Conservation (phyloP, 768 basidiomycete genomes). For the Boletus patriciae region DNA sequence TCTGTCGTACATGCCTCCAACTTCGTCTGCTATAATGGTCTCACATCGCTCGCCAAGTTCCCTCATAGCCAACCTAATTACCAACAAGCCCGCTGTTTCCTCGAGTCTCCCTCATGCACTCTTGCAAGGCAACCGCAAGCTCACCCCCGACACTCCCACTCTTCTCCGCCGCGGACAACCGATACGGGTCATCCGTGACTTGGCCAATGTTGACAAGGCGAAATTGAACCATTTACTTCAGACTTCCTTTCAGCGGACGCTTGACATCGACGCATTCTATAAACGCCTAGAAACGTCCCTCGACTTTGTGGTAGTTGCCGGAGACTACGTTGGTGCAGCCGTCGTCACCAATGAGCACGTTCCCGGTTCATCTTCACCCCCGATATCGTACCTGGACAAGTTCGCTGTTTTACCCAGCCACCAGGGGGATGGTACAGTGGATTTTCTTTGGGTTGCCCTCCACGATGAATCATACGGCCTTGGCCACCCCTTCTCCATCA, state of each 20-base stretch:
- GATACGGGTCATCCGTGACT: conserved; percentile 74
- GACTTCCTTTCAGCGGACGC: conserved; percentile 73
- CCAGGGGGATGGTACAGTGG: conserved; percentile 98
- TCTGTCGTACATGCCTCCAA: conserved; percentile 86
- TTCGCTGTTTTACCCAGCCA: conserved; percentile 94
- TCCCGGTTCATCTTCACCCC: conserved; percentile 34
- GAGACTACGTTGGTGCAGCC: conserved; percentile 94
- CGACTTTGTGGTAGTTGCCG: conserved; percentile 91
- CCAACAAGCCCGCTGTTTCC: conserved; percentile 95
- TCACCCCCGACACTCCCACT: conserved; percentile 91
- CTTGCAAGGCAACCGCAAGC: conserved; percentile 79
- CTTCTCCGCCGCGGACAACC: conserved; percentile 86
- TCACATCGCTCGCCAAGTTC: conserved; percentile 95
- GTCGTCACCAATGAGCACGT: conserved; percentile 74
- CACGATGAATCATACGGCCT: conserved; percentile 98
- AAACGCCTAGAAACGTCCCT: conserved; percentile 69
- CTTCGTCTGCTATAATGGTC: conserved; percentile 94
- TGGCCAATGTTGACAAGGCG: conserved; percentile 65
- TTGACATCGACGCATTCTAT: conserved; percentile 78
- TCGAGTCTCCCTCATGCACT: conserved; percentile 94
- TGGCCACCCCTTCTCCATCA: conserved; percentile 89
- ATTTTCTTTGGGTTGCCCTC: conserved; percentile 98
- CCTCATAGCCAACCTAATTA: conserved; percentile 95
- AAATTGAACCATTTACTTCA: conserved; percentile 85
- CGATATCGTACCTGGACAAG: conserved; percentile 95